Evolutionary conservation across 768 basidiomycete species (phyloP).

Genomic region (Mycena maculata): DNA sequence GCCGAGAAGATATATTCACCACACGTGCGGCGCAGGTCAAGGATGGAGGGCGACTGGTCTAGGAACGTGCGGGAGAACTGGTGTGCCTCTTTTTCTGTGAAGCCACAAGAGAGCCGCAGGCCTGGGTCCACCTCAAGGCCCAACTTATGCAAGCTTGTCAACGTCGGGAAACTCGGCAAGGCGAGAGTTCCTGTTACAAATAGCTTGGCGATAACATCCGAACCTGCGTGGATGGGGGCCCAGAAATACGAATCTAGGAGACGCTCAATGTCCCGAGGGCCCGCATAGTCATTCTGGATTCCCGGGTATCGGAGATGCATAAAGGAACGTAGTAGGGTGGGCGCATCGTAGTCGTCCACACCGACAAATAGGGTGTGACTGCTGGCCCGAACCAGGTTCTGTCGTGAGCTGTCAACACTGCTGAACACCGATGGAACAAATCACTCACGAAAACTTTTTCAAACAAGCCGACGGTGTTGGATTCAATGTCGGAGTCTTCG

Average conservation of each 20-base stretch:
- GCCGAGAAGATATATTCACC: neutral
- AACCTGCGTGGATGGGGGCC: neutral
- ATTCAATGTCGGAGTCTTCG: no score
- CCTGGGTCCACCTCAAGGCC: neutral
- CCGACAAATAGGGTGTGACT: constrained; percentile 9
- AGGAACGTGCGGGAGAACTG: neutral
- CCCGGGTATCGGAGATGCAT: neutral
- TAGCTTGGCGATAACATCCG: constrained; percentile 10
- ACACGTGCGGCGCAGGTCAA: neutral
- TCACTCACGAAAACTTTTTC: neutral
- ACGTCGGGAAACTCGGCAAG: neutral
- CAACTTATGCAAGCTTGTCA: neutral
- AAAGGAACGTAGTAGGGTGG: neutral
- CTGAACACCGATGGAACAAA: neutral
- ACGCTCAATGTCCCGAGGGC: neutral
- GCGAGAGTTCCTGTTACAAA: constrained; percentile 4
- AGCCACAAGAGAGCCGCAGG: neutral
- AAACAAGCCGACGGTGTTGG: no score
- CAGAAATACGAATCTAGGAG: neutral
- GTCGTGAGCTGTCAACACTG: neutral
- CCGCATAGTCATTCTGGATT: neutral
- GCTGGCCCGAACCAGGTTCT: constrained; percentile 1
- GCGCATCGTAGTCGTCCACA: constrained; percentile 12
- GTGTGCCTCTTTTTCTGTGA: constrained; percentile 1
- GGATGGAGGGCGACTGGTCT: neutral